phyloP scores from a whole-genome alignment of 495 filamentous ascomycete species.

The Amniculicola lignicola region DNA sequence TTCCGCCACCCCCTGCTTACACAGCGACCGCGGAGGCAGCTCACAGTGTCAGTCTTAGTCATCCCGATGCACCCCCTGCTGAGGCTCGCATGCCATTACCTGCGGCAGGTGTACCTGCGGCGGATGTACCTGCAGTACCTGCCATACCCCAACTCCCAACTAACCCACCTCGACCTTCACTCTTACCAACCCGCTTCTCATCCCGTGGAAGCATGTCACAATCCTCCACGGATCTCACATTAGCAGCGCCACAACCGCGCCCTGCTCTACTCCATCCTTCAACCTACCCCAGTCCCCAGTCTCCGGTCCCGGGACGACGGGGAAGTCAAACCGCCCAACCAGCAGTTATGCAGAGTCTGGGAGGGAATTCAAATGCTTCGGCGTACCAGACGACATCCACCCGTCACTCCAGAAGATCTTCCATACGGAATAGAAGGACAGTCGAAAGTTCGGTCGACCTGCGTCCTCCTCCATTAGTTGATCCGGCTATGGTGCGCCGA shows the following conservation, averaged over 20 bases:
- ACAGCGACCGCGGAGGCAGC: constrained; percentile 59
- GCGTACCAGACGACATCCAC: constrained; percentile 23
- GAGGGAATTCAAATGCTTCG: not conserved
- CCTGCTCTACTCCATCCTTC: constrained; percentile 26
- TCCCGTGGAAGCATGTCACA: constrained; percentile 7
- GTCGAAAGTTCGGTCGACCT: constrained; percentile 22
- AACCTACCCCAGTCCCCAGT: constrained; percentile 18
- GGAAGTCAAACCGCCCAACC: constrained; percentile 17
- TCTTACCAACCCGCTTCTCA: not conserved
- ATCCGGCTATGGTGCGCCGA: constrained; percentile 7
- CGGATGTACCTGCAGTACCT: not conserved
- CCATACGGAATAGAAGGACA: not conserved
- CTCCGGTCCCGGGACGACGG: not conserved
- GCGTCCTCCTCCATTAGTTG: constrained; percentile 16
- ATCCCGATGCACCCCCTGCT: constrained; percentile 14
- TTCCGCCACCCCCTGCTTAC: constrained; percentile 88
- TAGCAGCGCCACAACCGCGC: constrained; percentile 4
- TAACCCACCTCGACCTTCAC: not conserved
- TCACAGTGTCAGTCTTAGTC: constrained; percentile 26
- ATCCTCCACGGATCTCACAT: constrained; percentile 17
- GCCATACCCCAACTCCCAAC: constrained; percentile 23
- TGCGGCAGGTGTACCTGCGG: not conserved
- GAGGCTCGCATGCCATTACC: too few species aligned
- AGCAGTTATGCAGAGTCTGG: not conserved
- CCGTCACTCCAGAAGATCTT: not conserved